A percentile compares a stretch with the other conserved stretches of the same genome.
Evolutionary conservation across 768 basidiomycete species (phyloP).

Genomic region (Boletus pseudopeckii): DNA sequence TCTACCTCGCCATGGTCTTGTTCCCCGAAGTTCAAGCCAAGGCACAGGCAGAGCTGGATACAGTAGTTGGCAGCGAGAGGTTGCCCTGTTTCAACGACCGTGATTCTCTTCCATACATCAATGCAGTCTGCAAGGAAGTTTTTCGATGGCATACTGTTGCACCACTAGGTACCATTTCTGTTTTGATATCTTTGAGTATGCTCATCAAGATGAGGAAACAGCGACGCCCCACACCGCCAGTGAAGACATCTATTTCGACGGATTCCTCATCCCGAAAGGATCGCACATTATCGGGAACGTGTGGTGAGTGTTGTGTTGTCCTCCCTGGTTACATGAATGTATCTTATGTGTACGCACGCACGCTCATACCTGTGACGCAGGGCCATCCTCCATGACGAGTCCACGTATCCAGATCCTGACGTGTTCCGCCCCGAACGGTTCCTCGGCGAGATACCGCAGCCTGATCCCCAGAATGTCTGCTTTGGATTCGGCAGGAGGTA

Average conservation of each 20-base stretch:
- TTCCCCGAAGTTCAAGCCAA: slow-evolving; percentile 24
- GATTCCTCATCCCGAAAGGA: slow-evolving; percentile 25
- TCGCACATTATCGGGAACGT: slow-evolving; percentile 18
- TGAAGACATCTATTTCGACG: slow-evolving; percentile 18
- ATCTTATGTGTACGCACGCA: slow-evolving; percentile 4
- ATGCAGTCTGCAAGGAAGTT: slow-evolving; percentile 25
- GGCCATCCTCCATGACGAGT: slow-evolving; percentile 52
- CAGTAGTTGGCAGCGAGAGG: slow-evolving; percentile 18
- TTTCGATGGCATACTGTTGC: slow-evolving; percentile 21
- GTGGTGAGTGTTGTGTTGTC: slow-evolving; percentile 17
- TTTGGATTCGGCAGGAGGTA: slow-evolving; percentile 19
- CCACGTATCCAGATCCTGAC: slow-evolving; percentile 33
- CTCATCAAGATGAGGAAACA: background rate
- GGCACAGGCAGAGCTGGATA: slow-evolving; percentile 25
- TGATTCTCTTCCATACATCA: slow-evolving; percentile 24
- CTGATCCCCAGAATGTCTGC: slow-evolving; percentile 14
- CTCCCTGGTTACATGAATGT: background rate
- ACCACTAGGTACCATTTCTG: slow-evolving; percentile 20
- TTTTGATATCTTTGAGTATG: background rate
- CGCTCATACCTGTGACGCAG: slow-evolving; percentile 25
- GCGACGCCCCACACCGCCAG: slow-evolving; percentile 12
- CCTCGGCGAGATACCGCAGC: slow-evolving; percentile 19
- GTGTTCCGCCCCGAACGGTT: slow-evolving; percentile 36
- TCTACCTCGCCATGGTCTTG: slow-evolving; percentile 26
- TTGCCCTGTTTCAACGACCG: slow-evolving; percentile 21